phyloP scores from a whole-genome alignment of 225 moss, liverwort and hornwort genomes.

The Sphagnum contortum region DNA sequence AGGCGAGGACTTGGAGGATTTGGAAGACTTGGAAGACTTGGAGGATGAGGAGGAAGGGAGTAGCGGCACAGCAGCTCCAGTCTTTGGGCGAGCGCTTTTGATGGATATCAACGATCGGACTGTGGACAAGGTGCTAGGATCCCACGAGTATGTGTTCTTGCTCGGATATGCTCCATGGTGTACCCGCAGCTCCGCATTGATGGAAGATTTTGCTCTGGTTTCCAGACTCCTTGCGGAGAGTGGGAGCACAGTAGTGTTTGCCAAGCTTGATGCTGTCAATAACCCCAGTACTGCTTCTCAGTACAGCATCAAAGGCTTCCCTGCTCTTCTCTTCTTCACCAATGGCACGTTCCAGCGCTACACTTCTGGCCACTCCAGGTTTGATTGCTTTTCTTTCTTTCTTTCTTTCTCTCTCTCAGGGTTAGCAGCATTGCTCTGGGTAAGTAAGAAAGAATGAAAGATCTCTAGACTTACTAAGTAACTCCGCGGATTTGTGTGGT shows the following conservation, averaged over 20 bases:
- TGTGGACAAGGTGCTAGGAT: slow-evolving; percentile 42
- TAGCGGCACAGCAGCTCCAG: slow-evolving; percentile 1
- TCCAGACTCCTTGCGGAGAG: slow-evolving; percentile 29
- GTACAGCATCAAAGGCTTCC: slow-evolving; percentile 65
- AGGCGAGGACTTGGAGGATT: slow-evolving; percentile 30
- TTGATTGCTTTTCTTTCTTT: background rate
- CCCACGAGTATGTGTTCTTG: slow-evolving; percentile 52
- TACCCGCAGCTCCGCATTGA: slow-evolving; percentile 61
- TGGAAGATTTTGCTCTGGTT: slow-evolving; percentile 67
- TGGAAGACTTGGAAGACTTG: slow-evolving; percentile 58
- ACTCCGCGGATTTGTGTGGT: no score
- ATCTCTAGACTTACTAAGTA: no score
- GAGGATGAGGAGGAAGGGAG: slow-evolving; percentile 30
- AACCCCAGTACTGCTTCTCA: slow-evolving; percentile 48
- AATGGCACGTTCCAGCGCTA: slow-evolving; percentile 52
- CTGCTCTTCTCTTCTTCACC: slow-evolving; percentile 62
- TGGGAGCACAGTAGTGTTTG: slow-evolving; percentile 45
- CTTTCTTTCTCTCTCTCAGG: background rate
- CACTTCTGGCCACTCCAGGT: slow-evolving; percentile 47
- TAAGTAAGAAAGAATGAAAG: no score
- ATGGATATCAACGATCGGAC: slow-evolving; percentile 64
- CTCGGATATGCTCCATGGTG: slow-evolving; percentile 93
- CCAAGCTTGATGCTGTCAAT: slow-evolving; percentile 76
- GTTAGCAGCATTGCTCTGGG: no score
- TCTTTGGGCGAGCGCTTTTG: slow-evolving; percentile 22